phyloP scores from a whole-genome alignment of 2,329 filamentous ascomycete genomes.

The Cladosporium velox region DNA sequence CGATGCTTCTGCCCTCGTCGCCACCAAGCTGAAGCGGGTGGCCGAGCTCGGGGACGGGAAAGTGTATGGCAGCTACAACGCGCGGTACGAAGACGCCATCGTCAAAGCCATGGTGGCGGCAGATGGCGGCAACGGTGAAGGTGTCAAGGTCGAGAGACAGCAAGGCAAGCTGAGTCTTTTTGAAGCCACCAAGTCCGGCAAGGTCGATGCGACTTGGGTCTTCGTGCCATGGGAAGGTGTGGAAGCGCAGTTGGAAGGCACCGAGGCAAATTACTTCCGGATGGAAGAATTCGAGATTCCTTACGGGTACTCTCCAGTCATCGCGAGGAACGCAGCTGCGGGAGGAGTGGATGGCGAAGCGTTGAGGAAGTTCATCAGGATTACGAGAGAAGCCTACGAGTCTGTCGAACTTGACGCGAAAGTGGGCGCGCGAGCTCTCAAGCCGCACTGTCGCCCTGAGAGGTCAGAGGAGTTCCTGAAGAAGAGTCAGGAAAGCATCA shows the following conservation, averaged over 20 bases:
- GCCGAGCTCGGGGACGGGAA: conserved; percentile 32
- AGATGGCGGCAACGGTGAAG: conserved; percentile 31
- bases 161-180: conserved; percentile 36
- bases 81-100: conserved; percentile 37
- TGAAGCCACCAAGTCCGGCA: conserved; percentile 31
- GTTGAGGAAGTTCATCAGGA: conserved; percentile 32
- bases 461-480: conserved; percentile 31
- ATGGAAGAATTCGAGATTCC: conserved; percentile 33
- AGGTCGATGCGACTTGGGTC: conserved; percentile 38
- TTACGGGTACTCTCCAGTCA: conserved; percentile 38
- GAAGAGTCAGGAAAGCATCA: conserved; percentile 34
- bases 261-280: conserved; percentile 28
- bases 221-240: conserved; percentile 40
- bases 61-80: conserved; percentile 37
- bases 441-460: conserved; percentile 25
- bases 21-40: conserved; percentile 30
- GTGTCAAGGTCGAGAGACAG: conserved; percentile 29
- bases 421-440: neutral
- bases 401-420: conserved; percentile 27
- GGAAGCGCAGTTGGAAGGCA: conserved; percentile 33
- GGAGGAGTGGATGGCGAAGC: conserved; percentile 24
- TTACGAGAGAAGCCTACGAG: conserved; percentile 35
- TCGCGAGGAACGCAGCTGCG: conserved; percentile 30
- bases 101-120: conserved; percentile 32
- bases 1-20: conserved; percentile 37